Evolutionary conservation across 2,329 filamentous ascomycete species (phyloP).

Genomic region (Monosporascus ibericus): DNA sequence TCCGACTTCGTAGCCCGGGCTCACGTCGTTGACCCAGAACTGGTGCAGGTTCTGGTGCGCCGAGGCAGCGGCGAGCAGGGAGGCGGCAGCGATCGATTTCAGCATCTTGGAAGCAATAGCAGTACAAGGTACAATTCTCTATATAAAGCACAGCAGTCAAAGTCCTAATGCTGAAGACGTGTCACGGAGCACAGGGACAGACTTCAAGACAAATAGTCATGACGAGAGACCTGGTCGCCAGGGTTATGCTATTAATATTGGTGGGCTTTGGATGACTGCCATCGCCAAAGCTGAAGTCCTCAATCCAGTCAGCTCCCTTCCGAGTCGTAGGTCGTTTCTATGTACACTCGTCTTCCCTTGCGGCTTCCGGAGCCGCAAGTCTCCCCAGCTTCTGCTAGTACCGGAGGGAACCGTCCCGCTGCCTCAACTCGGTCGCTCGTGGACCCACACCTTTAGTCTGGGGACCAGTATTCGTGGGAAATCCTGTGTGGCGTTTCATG

Average conservation of each 20-base stretch:
- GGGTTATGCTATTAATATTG: neutral
- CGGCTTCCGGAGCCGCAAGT: neutral
- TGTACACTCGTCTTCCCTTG: neutral
- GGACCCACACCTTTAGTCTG: neutral
- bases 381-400: neutral
- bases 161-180: too few relatives aligned
- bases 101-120: conserved; percentile 17
- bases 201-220: neutral
- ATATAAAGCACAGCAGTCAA: neutral
- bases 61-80: conserved; percentile 20
- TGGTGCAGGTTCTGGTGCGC: conserved; percentile 36
- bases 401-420: neutral
- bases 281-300: neutral
- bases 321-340: neutral
- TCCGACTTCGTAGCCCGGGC: conserved; percentile 27
- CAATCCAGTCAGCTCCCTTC: neutral
- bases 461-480: neutral
- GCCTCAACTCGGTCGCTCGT: neutral
- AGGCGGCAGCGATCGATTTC: conserved; percentile 14
- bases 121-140: neutral
- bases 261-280: neutral
- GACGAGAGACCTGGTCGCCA: neutral
- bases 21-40: conserved; percentile 33
- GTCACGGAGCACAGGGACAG: neutral
- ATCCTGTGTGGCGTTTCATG: neutral